Percentiles rank a stretch among this genome's conserved stretches.
These are phyloP conservation scores for Solanum corneliomulleri DNA, from an alignment of 257 asterid species.

Conservation along the genomic window DNA sequence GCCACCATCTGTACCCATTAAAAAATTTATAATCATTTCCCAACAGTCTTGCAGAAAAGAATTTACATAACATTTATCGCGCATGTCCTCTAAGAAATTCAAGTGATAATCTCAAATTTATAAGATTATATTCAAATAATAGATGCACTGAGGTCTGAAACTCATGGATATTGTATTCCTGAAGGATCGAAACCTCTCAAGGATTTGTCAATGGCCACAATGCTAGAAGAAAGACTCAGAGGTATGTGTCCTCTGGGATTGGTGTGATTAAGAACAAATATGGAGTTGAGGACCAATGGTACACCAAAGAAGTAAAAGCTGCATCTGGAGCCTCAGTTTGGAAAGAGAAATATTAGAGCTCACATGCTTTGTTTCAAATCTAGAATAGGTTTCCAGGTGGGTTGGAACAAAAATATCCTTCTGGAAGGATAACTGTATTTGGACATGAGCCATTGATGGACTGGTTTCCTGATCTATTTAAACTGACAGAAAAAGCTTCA, in stretches of 20 bases:
- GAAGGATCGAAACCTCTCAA: not conserved
- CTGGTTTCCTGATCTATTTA: not conserved
- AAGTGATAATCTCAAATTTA: not conserved
- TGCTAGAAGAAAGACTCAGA: not conserved
- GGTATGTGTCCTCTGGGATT: not conserved
- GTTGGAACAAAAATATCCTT: not conserved
- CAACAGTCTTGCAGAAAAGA: not conserved
- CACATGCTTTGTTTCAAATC: not conserved
- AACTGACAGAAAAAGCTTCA: not conserved
- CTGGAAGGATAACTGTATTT: not conserved
- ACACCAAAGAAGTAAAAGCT: not conserved
- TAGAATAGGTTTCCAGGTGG: not conserved
- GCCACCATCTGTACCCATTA: constrained; percentile 80
- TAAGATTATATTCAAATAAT: not conserved
- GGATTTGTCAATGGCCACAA: not conserved
- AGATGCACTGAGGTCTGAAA: not conserved
- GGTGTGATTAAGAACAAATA: not conserved
- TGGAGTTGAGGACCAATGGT: not conserved
- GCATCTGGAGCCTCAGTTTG: not conserved
- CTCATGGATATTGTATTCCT: not conserved
- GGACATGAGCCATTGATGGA: not conserved
- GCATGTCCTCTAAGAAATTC: not conserved
- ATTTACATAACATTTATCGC: not conserved
- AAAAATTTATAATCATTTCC: not conserved
- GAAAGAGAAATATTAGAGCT: not conserved